Base-by-base conservation (phyloP, 192 early-diverging fungal species). In the Linnemannia zychae region DNA sequence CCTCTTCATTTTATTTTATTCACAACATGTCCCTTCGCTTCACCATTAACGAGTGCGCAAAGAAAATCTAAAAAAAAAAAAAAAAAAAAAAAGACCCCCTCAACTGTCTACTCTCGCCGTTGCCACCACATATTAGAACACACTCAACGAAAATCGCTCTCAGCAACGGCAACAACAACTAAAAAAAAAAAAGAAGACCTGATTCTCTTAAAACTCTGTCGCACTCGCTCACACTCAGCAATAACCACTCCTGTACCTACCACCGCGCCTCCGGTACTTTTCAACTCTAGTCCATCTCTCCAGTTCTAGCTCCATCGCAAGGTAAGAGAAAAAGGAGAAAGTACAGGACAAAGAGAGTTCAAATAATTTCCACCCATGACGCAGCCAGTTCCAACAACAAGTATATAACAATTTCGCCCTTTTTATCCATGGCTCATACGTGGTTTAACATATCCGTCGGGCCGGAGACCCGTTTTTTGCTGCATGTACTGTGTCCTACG, bases 41-140 rank as follows among this genome's bases (percentile, higher is more conserved):
- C 34, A 33, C 67, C 52, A 71, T 71, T 31, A 67, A 52, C 67
- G 69, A 81, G 79, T 65, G 67, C 40, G 74, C 74, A 57, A 67
- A 81, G 79, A 75, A 73, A 81, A 71, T 81, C 53, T 80, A 74
- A 72, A 52, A 46, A 72, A 72, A 67, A 74, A 79, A 71, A 74
- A 74, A 69, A 75, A 18, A 16, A n/a, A 71, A 76, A 47, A 76
- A 28, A 38, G 1, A 65, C n/a, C 38, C 38, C 22, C 7, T 24
- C 15, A 57, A 63, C 28, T 12, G 11, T 63, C 57, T n/a, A 63
- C 57, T 69, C 38, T 38, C 22, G 20, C n/a, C 38, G 40, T 37
- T 69, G 67, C 33, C 37, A 44, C 57, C 28, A 31, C 28, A 9
- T 31, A 33, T 31, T 12, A 31, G 31, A 60, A 49, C 48, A 11